A percentile compares a stretch with the other conserved stretches of the same genome.
These are phyloP conservation scores for Trichoderma pleuroti DNA, from an alignment of 2,329 filamentous ascomycete genomes.

Conservation along the genomic window DNA sequence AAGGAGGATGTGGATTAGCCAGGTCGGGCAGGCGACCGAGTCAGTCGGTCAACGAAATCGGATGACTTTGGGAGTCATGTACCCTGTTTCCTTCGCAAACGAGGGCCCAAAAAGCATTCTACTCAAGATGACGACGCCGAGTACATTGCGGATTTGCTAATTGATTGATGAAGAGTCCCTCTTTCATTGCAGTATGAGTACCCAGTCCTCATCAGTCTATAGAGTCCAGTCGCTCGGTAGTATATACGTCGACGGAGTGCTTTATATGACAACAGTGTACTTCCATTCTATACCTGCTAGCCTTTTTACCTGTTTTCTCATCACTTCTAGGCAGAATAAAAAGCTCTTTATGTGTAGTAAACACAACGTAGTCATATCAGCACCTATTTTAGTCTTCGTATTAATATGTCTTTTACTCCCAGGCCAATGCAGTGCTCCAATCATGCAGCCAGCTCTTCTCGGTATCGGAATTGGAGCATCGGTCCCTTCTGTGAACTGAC, in stretches of 20 bases:
- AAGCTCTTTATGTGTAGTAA: background rate
- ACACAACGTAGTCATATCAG: background rate
- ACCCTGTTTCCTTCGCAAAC: background rate
- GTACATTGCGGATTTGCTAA: background rate
- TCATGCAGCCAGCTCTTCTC: slow-evolving; percentile 15
- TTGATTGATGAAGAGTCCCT: no score
- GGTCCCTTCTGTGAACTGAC: slow-evolving; percentile 20
- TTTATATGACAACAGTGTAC: no score
- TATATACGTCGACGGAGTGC: no score
- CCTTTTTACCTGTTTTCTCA: background rate
- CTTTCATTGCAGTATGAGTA: no score
- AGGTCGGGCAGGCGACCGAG: background rate
- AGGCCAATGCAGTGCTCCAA: background rate
- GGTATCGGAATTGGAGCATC: slow-evolving; percentile 18
- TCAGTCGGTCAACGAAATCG: background rate
- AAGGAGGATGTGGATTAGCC: background rate
- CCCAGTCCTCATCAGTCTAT: no score
- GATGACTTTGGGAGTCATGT: background rate
- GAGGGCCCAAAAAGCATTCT: background rate
- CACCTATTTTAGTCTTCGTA: background rate
- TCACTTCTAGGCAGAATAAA: background rate
- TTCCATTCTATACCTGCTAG: background rate
- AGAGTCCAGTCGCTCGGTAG: no score
- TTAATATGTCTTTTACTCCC: background rate
- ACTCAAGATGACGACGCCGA: background rate